Conservation (phyloP, 1,284 basidiomycete genomes). For the Malassezia arunalokei region DNA sequence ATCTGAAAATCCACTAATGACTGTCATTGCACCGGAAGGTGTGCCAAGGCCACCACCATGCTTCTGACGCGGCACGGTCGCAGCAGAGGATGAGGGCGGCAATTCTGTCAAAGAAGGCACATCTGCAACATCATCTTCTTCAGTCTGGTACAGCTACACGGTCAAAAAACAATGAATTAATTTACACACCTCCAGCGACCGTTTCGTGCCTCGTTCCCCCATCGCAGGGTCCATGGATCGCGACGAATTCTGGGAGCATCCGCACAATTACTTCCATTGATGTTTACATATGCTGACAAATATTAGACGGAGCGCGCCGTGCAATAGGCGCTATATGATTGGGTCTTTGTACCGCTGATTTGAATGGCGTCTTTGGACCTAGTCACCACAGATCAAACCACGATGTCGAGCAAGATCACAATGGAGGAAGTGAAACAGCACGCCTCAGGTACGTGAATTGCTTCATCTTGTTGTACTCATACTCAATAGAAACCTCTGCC, state of each 20-base stretch:
- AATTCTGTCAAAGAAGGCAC: not conserved
- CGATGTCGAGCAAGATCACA: slow-evolving; percentile 11
- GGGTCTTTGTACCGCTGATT: too few species aligned
- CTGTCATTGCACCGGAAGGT: slow-evolving; percentile 31
- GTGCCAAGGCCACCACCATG: slow-evolving; percentile 36
- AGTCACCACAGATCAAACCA: not conserved
- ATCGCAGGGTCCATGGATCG: too few species aligned
- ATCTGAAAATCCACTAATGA: slow-evolving; percentile 22
- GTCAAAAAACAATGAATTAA: too few species aligned
- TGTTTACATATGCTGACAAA: too few species aligned
- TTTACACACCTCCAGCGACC: too few species aligned
- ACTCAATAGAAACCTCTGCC: slow-evolving; percentile 32
- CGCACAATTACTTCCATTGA: too few species aligned
- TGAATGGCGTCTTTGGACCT: too few species aligned
- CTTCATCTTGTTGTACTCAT: not conserved
- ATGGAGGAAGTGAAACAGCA: slow-evolving; percentile 16
- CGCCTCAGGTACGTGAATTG: slow-evolving; percentile 8
- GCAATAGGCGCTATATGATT: too few species aligned
- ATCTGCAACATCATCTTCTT: slow-evolving; percentile 2
- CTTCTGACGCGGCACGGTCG: not conserved
- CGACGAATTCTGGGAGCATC: too few species aligned
- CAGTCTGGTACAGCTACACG: not conserved
- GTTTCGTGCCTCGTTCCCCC: too few species aligned
- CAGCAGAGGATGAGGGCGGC: not conserved
- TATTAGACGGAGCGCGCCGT: too few species aligned